Percentiles rank a stretch among this genome's conserved stretches.
Evolutionary conservation across 2,329 filamentous ascomycete species (phyloP).

Genomic region (Diaporthe citriasiana): DNA sequence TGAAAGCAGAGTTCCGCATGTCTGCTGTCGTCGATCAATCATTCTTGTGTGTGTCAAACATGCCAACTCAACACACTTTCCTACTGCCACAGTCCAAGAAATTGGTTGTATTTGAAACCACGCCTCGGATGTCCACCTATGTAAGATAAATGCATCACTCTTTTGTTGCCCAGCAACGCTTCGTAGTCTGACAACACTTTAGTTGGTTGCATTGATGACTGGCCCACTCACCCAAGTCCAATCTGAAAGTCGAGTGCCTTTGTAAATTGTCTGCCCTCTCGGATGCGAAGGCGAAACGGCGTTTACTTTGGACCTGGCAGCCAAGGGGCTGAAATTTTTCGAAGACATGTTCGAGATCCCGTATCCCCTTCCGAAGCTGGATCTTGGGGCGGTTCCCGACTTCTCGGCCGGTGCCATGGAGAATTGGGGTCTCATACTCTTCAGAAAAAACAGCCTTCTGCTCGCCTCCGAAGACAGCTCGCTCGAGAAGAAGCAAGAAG

Average conservation of each 20-base stretch:
- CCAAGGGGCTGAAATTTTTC: slow-evolving; percentile 94
- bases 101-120: not conserved
- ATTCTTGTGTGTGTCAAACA: slow-evolving; percentile 74
- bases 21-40: slow-evolving; percentile 92
- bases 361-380: slow-evolving; percentile 92
- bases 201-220: slow-evolving; percentile 41
- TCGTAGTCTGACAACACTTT: slow-evolving; percentile 82
- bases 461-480: slow-evolving; percentile 95
- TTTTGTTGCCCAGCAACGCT: too few species aligned
- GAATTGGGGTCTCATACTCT: slow-evolving; percentile 97
- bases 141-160: not conserved
- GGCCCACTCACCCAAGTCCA: not conserved
- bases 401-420: slow-evolving; percentile 92
- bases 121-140: not conserved
- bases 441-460: slow-evolving; percentile 93
- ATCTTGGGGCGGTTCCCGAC: slow-evolving; percentile 91
- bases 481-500: slow-evolving; percentile 88
- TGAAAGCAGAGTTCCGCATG: slow-evolving; percentile 96
- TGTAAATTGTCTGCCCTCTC: slow-evolving; percentile 94
- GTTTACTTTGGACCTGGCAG: slow-evolving; percentile 90
- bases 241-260: slow-evolving; percentile 74
- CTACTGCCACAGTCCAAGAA: not conserved
- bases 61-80: not conserved
- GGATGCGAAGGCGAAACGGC: slow-evolving; percentile 93
- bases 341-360: slow-evolving; percentile 94